phyloP scores from a whole-genome alignment of 495 filamentous ascomycete genomes.

The Aspergillus hancockii region DNA sequence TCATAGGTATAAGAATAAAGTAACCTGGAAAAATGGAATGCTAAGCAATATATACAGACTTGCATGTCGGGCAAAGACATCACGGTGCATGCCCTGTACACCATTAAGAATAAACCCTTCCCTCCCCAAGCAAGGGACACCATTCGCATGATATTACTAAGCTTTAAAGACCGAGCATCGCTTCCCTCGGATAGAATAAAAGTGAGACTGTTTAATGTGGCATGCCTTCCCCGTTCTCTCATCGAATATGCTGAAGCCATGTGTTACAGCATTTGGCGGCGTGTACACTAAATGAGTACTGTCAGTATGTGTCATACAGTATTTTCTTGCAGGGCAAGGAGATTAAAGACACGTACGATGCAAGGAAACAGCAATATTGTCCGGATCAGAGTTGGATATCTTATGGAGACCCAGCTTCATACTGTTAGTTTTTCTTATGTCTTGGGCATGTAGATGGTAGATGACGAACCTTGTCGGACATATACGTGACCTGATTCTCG shows the following conservation, averaged over 20 bases:
- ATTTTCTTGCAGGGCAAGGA: conserved; percentile 8
- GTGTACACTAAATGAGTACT: conserved; percentile 66
- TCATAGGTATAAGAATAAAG: neutral
- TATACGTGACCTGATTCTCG: conserved; percentile 75
- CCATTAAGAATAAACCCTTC: neutral
- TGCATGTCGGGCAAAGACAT: too few relatives aligned
- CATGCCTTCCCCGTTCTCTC: conserved; percentile 68
- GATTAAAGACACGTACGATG: conserved; percentile 60
- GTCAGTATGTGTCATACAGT: neutral
- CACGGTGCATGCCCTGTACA: too few relatives aligned
- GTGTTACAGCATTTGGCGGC: conserved; percentile 78
- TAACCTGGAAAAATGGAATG: neutral
- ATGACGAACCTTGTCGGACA: conserved; percentile 65
- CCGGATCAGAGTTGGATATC: conserved; percentile 70
- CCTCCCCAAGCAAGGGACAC: neutral
- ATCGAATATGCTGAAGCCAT: conserved; percentile 75
- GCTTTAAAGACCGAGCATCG: conserved; percentile 1
- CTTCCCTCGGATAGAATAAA: conserved; percentile 48
- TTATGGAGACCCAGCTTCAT: conserved; percentile 76
- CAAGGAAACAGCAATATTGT: conserved; percentile 78
- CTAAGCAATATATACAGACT: neutral
- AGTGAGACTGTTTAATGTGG: conserved; percentile 67
- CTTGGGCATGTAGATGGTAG: neutral
- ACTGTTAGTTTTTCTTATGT: neutral
- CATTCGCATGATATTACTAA: neutral